Conservation (phyloP, 768 basidiomycete species). For the Coprinopsis sp. region DNA sequence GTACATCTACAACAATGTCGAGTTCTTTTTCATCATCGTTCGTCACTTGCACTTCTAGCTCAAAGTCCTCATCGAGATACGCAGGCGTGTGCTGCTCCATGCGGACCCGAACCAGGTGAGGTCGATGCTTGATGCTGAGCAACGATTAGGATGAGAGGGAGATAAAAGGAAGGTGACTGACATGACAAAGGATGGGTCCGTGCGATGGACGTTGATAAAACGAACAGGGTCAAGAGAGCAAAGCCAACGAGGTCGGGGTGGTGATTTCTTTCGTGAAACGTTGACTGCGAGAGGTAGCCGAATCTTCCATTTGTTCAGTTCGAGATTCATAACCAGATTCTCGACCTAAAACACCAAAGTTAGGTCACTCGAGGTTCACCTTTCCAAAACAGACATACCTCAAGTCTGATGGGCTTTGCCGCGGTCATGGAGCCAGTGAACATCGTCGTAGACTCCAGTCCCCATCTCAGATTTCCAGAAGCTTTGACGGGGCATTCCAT, state of each 20-base stretch:
- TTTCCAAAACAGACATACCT: slow-evolving; percentile 36
- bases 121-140: slow-evolving; percentile 55
- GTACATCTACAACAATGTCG: slow-evolving; percentile 63
- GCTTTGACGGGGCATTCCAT: slow-evolving; percentile 1
- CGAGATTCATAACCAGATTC: slow-evolving; percentile 46
- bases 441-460: slow-evolving; percentile 45
- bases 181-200: slow-evolving; percentile 42
- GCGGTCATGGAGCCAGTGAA: slow-evolving; percentile 59
- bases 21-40: slow-evolving; percentile 71
- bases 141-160: slow-evolving; percentile 3
- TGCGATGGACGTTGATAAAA: slow-evolving; percentile 49
- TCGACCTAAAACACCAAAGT: slow-evolving; percentile 34
- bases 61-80: slow-evolving; percentile 77
- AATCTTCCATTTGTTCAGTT: slow-evolving; percentile 63
- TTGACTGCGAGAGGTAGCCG: slow-evolving; percentile 52
- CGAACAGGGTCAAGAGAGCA: slow-evolving; percentile 46
- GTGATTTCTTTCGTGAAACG: slow-evolving; percentile 28
- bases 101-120: slow-evolving; percentile 52
- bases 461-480: slow-evolving; percentile 55
- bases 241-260: slow-evolving; percentile 48
- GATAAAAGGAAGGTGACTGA: slow-evolving; percentile 27
- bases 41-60: slow-evolving; percentile 62
- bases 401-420: slow-evolving; percentile 43
- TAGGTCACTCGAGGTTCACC: neutral
- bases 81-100: slow-evolving; percentile 64